These are phyloP conservation scores for Cicer chorassanicum DNA, from an alignment of 306 rosid species.

Conservation along the genomic window DNA sequence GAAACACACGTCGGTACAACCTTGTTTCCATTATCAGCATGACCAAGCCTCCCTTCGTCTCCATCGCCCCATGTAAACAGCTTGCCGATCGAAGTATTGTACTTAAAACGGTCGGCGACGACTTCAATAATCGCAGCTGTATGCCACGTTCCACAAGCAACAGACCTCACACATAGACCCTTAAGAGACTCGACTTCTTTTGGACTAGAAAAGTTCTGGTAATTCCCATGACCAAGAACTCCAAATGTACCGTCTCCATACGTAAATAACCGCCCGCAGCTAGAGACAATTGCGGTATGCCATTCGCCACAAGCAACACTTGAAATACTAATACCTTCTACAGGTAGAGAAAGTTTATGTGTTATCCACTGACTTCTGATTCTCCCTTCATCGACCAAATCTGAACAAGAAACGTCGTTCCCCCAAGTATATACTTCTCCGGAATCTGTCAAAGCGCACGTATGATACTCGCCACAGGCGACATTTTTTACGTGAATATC, in stretches of 20 bases:
- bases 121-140: slow-evolving; percentile 77
- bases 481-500: slow-evolving; percentile 60
- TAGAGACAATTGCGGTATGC: slow-evolving; percentile 78
- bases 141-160: slow-evolving; percentile 95
- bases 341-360: slow-evolving; percentile 58
- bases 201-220: slow-evolving; percentile 59
- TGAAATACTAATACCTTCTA: slow-evolving; percentile 61
- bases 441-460: slow-evolving; percentile 69
- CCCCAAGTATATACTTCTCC: slow-evolving; percentile 89
- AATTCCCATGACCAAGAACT: slow-evolving; percentile 82
- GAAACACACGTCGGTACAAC: slow-evolving; percentile 78
- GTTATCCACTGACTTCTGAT: slow-evolving; percentile 72
- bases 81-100: slow-evolving; percentile 62
- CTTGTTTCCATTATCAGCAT: slow-evolving; percentile 61
- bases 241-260: slow-evolving; percentile 94
- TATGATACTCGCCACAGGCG: slow-evolving; percentile 79
- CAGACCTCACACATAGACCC: slow-evolving; percentile 69
- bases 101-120: slow-evolving; percentile 51
- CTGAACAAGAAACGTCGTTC: slow-evolving; percentile 55
- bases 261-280: slow-evolving; percentile 69
- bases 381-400: slow-evolving; percentile 50
- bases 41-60: slow-evolving; percentile 79
- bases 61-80: slow-evolving; percentile 94
- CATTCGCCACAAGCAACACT: slow-evolving; percentile 85
- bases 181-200: slow-evolving; percentile 79